Evolutionary conservation across 2,329 filamentous ascomycete species (phyloP).

Genomic region (Chlorencoelia australis): DNA sequence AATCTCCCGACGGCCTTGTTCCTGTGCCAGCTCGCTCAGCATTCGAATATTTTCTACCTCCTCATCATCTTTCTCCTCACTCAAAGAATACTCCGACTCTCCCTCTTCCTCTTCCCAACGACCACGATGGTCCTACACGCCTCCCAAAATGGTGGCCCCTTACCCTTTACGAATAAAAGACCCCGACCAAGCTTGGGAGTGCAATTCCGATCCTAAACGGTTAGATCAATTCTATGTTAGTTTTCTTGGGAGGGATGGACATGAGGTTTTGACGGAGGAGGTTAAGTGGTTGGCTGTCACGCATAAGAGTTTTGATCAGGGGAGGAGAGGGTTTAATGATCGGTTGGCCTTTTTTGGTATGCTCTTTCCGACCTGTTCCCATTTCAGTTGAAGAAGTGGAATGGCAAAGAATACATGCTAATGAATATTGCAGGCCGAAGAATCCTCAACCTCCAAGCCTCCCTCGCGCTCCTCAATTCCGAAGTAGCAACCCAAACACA

Average conservation of each 20-base stretch:
- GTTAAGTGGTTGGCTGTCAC: slow-evolving; percentile 95
- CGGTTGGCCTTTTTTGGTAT: slow-evolving; percentile 79
- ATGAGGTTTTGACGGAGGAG: slow-evolving; percentile 73
- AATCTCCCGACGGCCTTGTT: slow-evolving; percentile 18
- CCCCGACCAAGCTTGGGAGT: slow-evolving; percentile 45
- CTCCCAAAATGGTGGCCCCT: slow-evolving; percentile 57
- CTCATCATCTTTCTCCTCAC: slow-evolving; percentile 8
- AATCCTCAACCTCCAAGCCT: slow-evolving; percentile 49
- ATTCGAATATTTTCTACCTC: too few species aligned
- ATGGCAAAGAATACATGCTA: slow-evolving; percentile 13
- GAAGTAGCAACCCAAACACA: slow-evolving; percentile 24
- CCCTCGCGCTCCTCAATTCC: slow-evolving; percentile 47
- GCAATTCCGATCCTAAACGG: slow-evolving; percentile 65
- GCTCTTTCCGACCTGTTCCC: slow-evolving; percentile 18
- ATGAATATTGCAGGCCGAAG: slow-evolving; percentile 50
- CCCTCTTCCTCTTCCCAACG: slow-evolving; percentile 25
- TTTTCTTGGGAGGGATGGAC: slow-evolving; percentile 64
- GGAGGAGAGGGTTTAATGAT: slow-evolving; percentile 88
- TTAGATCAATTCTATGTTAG: slow-evolving; percentile 70
- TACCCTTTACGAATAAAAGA: slow-evolving; percentile 44
- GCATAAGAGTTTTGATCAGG: slow-evolving; percentile 97
- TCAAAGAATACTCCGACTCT: slow-evolving; percentile 21
- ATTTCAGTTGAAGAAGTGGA: not conserved
- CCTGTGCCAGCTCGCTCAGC: too few species aligned
- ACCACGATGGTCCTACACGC: slow-evolving; percentile 64